phyloP scores from a whole-genome alignment of 1,284 basidiomycete species.

The Sanghuangporus sanghuang region DNA sequence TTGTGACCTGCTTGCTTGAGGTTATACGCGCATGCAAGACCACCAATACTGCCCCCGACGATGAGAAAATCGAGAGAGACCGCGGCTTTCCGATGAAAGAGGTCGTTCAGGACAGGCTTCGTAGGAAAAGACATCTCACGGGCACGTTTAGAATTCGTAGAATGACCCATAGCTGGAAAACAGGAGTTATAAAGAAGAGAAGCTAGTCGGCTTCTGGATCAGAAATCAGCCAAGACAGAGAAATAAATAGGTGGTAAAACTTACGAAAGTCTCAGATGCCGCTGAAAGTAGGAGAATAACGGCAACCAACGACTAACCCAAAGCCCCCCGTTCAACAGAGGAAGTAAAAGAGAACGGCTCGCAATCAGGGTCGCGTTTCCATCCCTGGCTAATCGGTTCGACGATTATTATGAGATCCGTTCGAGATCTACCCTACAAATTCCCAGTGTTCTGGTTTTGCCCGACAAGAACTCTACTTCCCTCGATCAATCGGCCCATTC shows the following conservation, averaged over 20 bases:
- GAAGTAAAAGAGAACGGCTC: no score
- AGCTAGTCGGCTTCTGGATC: background rate
- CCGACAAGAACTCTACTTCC: background rate
- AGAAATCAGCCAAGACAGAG: no score
- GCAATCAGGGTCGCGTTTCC: background rate
- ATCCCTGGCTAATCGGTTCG: background rate
- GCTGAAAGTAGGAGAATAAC: no score
- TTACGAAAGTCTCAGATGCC: no score
- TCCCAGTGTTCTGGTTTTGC: background rate
- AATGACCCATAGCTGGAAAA: background rate
- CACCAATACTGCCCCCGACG: conserved; percentile 27
- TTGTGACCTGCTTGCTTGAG: conserved; percentile 44
- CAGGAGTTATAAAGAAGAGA: background rate
- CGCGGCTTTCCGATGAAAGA: conserved; percentile 4
- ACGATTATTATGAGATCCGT: background rate
- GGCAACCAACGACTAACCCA: no score
- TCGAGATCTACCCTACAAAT: background rate
- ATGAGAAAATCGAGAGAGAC: conserved; percentile 21
- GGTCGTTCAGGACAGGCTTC: background rate
- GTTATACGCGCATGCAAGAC: conserved; percentile 47
- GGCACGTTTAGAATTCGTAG: background rate
- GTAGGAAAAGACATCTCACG: background rate
- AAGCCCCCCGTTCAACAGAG: no score
- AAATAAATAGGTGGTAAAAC: no score
- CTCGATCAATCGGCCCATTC: background rate